A percentile compares a stretch with the other conserved stretches of the same genome.
Conservation (phyloP, 2,329 filamentous ascomycete species). For the Didymella arachidicola region DNA sequence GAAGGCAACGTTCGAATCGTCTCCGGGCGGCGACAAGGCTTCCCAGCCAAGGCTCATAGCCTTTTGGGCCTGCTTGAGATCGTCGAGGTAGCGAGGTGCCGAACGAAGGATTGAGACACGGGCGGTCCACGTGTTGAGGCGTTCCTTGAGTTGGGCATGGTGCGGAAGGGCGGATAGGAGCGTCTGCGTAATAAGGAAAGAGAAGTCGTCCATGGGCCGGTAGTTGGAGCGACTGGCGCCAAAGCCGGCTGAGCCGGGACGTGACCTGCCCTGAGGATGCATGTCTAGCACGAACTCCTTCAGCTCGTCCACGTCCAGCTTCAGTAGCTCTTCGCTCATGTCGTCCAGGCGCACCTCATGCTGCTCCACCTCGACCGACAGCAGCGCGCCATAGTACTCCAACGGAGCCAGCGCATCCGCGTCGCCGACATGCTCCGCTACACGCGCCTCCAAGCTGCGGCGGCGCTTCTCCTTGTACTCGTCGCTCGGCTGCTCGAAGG, state of each 20-base stretch:
- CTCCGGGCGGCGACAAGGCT: conserved; percentile 58
- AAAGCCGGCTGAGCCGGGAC: conserved; percentile 56
- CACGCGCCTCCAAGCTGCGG: conserved; percentile 43
- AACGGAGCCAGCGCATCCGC: conserved; percentile 39
- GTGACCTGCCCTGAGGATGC: conserved; percentile 63
- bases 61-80: conserved; percentile 69
- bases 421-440: conserved; percentile 41
- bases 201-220: conserved; percentile 84
- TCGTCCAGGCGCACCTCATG: conserved; percentile 79
- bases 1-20: conserved; percentile 45
- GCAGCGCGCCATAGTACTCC: conserved; percentile 75
- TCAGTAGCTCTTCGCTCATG: conserved; percentile 73
- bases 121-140: conserved; percentile 81
- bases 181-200: conserved; percentile 87
- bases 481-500: conserved; percentile 53
- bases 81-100: conserved; percentile 72
- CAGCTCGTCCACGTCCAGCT: conserved; percentile 81
- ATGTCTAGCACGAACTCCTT: conserved; percentile 86
- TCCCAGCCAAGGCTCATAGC: conserved; percentile 73
- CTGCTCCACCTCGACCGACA: conserved; percentile 66
- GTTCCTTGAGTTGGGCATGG: conserved; percentile 73
- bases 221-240: conserved; percentile 56
- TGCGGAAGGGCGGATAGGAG: conserved; percentile 88
- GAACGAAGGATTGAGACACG: conserved; percentile 77
- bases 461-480: conserved; percentile 37